These are phyloP conservation scores for Heliosperma pusillum DNA, from an alignment of 148 eudicot genomes.

Conservation along the genomic window DNA sequence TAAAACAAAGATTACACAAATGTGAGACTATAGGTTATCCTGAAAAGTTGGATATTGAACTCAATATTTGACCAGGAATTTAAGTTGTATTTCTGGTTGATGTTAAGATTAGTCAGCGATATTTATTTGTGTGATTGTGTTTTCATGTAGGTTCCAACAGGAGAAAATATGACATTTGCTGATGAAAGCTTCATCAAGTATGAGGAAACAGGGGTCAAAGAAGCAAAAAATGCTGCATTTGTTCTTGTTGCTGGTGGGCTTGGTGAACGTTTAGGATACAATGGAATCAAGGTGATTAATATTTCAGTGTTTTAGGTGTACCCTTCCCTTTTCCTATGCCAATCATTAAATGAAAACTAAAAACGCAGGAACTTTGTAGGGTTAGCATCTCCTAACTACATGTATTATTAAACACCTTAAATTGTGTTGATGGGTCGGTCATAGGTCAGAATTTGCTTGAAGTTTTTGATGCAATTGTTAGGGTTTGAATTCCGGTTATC, in stretches of 20 bases:
- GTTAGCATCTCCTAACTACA: not conserved
- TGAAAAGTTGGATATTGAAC: not conserved
- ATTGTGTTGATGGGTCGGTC: not conserved
- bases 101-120: too few species aligned
- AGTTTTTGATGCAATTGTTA: not conserved
- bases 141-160: conserved; percentile 76
- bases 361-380: not conserved
- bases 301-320: not conserved
- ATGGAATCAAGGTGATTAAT: conserved; percentile 81
- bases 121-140: not conserved
- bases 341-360: too few species aligned
- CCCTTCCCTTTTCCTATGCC: not conserved
- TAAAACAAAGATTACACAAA: not conserved
- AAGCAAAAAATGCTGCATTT: conserved; percentile 88
- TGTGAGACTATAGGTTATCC: not conserved
- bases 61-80: not conserved
- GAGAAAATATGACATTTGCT: conserved; percentile 74
- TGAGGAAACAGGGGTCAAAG: conserved; percentile 80
- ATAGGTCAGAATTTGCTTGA: not conserved
- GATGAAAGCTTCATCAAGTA: conserved; percentile 69
- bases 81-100: not conserved
- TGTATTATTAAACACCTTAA: not conserved
- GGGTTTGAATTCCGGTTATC: not conserved
- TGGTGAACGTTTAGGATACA: conserved; percentile 97
- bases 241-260: conserved; percentile 99